Evolutionary conservation across 176 grass and related monocot genomes (phyloP), one percentile per base, ranked within the genome.

Genomic region (Oryza officinalis): DNA sequence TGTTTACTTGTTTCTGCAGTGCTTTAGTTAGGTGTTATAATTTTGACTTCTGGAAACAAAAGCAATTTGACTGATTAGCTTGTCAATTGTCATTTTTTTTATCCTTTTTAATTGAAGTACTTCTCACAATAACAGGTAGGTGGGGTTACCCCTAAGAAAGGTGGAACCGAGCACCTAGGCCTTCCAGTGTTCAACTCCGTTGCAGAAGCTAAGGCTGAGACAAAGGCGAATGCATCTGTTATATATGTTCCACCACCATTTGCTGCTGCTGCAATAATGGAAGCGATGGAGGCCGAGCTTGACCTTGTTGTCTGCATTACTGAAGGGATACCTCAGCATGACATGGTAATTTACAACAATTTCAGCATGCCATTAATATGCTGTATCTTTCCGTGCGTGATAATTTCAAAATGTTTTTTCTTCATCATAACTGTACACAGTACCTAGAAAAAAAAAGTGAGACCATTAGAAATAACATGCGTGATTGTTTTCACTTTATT

Each of bases 241-340:
- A 99, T 99, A 77, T 99, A 99, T 78, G 96, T 99, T 61, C 96
- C 96, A 28, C 91, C 96, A 84, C 91, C 96, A 80, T 99, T 99
- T 96, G 96, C 96, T 27, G 93, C 96, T 64, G 87, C 91, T 43
- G 96, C 96, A 70, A 99, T 99, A 80, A 89, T 99, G 91, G 96
- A 99, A 80, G 89, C 96, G 38, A 86, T 99, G 96, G 93, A 96
- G 2, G 93, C 96, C 2, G 96, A 99, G 33, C 90, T 99, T 11
- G 96, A 99, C 67, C 93, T 99, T 75, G 85, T 94, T 40, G 96
- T 96, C 63, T 99, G 96, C 77, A 99, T 99, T 90, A 99, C 96
- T 0, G 96, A 99, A 89, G 96, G 96, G 88, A 99, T 99, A 78
- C 93, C 96, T 26, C 96, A 99, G 75, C 96, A 99, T 81, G 96